These are phyloP conservation scores for Penicillium maclennaniae DNA, from an alignment of 495 filamentous ascomycete species.

Conservation along the genomic window DNA sequence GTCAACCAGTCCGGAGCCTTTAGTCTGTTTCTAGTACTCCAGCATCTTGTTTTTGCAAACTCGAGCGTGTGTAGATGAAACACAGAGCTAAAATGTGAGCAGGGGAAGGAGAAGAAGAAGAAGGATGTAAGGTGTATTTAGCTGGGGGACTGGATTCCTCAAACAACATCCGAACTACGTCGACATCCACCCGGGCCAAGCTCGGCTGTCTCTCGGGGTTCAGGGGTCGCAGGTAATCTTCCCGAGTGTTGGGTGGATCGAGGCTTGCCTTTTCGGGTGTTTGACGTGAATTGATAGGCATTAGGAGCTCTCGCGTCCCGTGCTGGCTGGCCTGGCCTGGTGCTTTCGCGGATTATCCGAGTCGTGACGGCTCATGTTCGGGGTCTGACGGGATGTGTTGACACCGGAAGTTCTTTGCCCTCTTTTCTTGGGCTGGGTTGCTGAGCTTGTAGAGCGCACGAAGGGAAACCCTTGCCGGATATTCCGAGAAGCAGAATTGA, in stretches of 20 bases:
- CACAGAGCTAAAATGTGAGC: neutral
- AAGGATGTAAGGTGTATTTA: neutral
- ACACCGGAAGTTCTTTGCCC: neutral
- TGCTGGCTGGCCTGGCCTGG: neutral
- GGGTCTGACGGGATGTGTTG: neutral
- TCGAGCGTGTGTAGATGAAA: neutral
- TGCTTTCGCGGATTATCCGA: neutral
- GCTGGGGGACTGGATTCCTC: neutral
- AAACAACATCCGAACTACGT: neutral
- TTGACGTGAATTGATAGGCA: neutral
- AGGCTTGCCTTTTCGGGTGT: neutral
- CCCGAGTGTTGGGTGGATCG: neutral
- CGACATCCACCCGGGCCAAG: constrained; percentile 7
- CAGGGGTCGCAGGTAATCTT: neutral
- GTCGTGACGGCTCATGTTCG: neutral
- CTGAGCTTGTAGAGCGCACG: neutral
- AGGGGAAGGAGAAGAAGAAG: neutral
- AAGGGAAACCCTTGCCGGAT: too few relatives aligned
- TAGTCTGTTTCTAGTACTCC: too few relatives aligned
- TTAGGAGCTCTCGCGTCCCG: neutral
- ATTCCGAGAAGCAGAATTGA: neutral
- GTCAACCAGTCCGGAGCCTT: too few relatives aligned
- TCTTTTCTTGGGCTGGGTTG: neutral
- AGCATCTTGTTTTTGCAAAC: too few relatives aligned
- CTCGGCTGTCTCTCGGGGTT: constrained; percentile 11